Evolutionary conservation across 2,329 filamentous ascomycete genomes (phyloP), one percentile per base, ranked within the genome.

Genomic region (Acephala macrosclerotiorum): DNA sequence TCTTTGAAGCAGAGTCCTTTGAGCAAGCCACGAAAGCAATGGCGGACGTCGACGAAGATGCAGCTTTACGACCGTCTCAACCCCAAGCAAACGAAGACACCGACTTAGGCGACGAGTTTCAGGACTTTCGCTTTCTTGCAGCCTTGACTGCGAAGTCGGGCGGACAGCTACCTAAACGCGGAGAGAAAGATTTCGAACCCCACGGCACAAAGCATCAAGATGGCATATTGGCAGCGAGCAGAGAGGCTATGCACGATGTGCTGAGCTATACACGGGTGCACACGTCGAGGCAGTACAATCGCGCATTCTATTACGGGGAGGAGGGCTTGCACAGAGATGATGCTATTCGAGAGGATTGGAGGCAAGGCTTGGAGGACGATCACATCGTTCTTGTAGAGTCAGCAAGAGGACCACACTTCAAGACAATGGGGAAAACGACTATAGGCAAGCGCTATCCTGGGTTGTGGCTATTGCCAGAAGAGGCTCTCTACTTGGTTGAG

Each of bases 141-240:
- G 80, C 84, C 35, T 79, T 86, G 68, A 83, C 84, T 68, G 77
- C 80, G 67, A 85, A 86, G 74, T 80, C 81, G 61, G 80, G 81
- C 56, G 49, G 49, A 11, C 84, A 84, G 9, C 85, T 94, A 12
- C 93, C 97, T 40, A 94, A 95, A 71, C 93, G 94, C 69, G 96
- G 96, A 67, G 94, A 97, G 77, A 99, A 99, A 79, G 96, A 99
- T 80, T 99, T 97, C 77, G 96, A 98, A 80, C 90, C 92, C 33
- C 94, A 98, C 79, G 92, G 92, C 57, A 98, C 96, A 2, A 86
- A 87, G 36, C 88, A 92, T 36, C 96, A 99, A 79, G 88, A 90
- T 70, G 85, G 86, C 64, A 87, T 90, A 9, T 88, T 99, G 60
- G 91, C 93, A 74, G 87, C 91, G 56, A 97, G 93, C 68, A 89